These are phyloP conservation scores for Boletus rubroflammeus DNA, from an alignment of 768 basidiomycete genomes.

Conservation along the genomic window DNA sequence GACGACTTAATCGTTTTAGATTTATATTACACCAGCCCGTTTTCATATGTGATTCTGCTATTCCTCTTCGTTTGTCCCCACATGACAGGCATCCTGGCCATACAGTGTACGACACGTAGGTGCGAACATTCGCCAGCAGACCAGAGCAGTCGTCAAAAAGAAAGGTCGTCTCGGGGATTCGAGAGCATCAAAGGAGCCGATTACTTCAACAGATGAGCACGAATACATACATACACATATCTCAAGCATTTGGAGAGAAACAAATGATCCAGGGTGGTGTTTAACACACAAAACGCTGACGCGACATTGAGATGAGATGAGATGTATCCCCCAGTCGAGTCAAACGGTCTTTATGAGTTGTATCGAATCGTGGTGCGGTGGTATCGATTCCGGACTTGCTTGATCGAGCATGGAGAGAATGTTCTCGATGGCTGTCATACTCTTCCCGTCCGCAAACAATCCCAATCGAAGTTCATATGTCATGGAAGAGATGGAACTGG, in stretches of 20 bases:
- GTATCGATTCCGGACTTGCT: constrained; percentile 14
- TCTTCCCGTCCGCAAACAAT: constrained; percentile 24
- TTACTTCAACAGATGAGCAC: constrained; percentile 1
- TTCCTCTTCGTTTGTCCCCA: neutral
- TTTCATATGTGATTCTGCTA: neutral
- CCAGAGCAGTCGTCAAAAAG: neutral
- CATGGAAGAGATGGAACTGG: constrained; percentile 26
- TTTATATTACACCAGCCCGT: neutral
- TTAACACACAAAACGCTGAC: neutral
- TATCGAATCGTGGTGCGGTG: neutral
- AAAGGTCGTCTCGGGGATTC: too few species aligned
- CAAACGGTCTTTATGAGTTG: constrained; percentile 7
- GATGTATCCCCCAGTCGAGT: neutral
- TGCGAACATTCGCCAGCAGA: neutral
- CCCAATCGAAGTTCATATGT: constrained; percentile 26
- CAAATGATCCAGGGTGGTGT: neutral
- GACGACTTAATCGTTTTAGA: neutral
- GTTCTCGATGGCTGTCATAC: constrained; percentile 22
- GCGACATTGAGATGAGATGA: neutral
- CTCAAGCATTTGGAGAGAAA: neutral
- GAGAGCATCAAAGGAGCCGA: neutral
- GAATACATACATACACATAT: constrained; percentile 4
- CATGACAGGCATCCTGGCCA: neutral
- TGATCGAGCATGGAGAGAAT: constrained; percentile 30
- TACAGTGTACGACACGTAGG: neutral